Percentiles rank a stretch among this genome's conserved stretches.
Evolutionary conservation across 495 filamentous ascomycete genomes (phyloP).

Genomic region (Diplogelasinospora grovesii): DNA sequence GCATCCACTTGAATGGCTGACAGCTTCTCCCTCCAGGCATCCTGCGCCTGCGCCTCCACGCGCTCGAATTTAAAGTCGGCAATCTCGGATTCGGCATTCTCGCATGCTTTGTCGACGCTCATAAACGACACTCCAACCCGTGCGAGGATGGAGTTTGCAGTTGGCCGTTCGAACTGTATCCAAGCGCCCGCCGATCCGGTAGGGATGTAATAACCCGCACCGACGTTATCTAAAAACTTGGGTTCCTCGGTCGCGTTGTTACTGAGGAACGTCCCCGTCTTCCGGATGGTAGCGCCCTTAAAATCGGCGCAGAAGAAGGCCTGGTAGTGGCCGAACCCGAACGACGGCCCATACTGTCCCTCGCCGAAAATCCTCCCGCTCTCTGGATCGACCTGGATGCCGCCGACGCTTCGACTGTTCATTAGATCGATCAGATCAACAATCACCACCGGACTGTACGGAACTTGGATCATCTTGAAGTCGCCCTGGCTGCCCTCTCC

Average conservation of each 20-base stretch:
- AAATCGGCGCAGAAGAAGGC: constrained; percentile 64
- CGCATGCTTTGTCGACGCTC: constrained; percentile 53
- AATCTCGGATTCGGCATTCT: constrained; percentile 58
- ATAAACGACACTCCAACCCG: constrained; percentile 65
- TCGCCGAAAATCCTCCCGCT: constrained; percentile 57
- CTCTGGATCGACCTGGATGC: constrained; percentile 42
- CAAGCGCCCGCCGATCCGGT: constrained; percentile 57
- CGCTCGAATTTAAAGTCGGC: constrained; percentile 54
- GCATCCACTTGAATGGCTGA: constrained; percentile 48
- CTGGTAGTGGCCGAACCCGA: constrained; percentile 56
- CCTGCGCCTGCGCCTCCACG: constrained; percentile 43
- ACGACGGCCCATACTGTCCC: constrained; percentile 59
- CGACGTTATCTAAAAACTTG: constrained; percentile 37
- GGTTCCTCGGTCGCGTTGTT: constrained; percentile 38
- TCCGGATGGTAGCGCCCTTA: constrained; percentile 53
- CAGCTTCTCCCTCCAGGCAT: constrained; percentile 57
- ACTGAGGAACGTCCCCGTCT: constrained; percentile 46
- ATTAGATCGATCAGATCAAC: constrained; percentile 61
- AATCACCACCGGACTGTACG: constrained; percentile 52
- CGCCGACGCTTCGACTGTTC: constrained; percentile 51
- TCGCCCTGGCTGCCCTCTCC: not conserved
- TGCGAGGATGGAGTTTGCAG: constrained; percentile 41
- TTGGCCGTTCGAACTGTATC: constrained; percentile 46
- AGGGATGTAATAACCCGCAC: constrained; percentile 37
- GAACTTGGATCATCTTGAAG: constrained; percentile 14